A percentile compares a stretch with the other conserved stretches of the same genome.
Evolutionary conservation across 352 stramenopile species (phyloP).

Genomic region (Globisporangium mamillatum): DNA sequence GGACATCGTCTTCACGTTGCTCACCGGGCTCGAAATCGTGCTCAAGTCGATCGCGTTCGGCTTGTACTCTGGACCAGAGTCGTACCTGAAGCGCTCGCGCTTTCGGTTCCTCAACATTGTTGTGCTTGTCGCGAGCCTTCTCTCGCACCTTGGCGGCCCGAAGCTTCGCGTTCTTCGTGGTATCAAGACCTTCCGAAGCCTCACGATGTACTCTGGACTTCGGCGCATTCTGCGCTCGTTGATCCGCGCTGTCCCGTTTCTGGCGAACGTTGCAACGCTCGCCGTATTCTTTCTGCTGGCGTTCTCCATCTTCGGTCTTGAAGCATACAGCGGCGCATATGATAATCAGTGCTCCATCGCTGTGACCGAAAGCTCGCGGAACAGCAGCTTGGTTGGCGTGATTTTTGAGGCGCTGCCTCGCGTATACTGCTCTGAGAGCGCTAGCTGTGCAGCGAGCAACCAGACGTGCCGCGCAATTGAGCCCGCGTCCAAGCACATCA

Average conservation of each 20-base stretch:
- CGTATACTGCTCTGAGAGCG: constrained; percentile 46
- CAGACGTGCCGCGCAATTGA: constrained; percentile 34
- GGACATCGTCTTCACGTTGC: constrained; percentile 58
- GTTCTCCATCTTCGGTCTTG: constrained; percentile 76
- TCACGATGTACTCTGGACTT: constrained; percentile 64
- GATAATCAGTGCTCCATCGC: constrained; percentile 44
- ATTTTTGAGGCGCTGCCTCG: constrained; percentile 40
- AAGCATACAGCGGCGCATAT: constrained; percentile 59
- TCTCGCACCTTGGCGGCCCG: constrained; percentile 35
- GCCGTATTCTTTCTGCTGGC: constrained; percentile 71
- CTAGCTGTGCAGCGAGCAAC: constrained; percentile 31
- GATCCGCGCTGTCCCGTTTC: constrained; percentile 61
- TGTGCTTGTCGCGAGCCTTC: constrained; percentile 45
- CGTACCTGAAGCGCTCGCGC: constrained; percentile 50
- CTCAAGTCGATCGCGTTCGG: constrained; percentile 60
- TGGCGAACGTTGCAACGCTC: constrained; percentile 71
- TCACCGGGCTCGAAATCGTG: constrained; percentile 55
- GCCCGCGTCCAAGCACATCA: constrained; percentile 47
- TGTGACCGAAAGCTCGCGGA: background rate
- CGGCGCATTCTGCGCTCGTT: constrained; percentile 68
- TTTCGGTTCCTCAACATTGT: constrained; percentile 53
- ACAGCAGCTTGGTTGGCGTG: background rate
- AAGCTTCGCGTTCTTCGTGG: constrained; percentile 56
- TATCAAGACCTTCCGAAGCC: constrained; percentile 60
- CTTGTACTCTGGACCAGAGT: constrained; percentile 33